A percentile compares a stretch with the other conserved stretches of the same genome.
phyloP scores from a whole-genome alignment of 2,329 filamentous ascomycete species.

The Dactylellina parvicollis region DNA sequence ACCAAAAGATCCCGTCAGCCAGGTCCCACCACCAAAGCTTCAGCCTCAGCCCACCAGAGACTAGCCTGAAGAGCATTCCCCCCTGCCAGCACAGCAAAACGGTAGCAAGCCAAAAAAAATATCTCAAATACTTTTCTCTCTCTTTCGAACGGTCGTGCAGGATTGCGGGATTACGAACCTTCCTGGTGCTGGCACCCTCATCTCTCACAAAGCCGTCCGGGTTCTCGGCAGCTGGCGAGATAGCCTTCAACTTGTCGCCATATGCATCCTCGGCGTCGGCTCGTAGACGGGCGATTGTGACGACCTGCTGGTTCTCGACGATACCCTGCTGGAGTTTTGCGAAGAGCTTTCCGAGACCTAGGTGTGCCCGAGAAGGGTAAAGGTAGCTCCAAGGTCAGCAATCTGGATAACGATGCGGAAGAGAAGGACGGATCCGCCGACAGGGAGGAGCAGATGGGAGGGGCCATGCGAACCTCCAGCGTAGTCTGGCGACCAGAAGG shows the following conservation, averaged over 20 bases:
- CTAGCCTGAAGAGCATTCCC: slow-evolving; percentile 12
- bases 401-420: slow-evolving; percentile 17
- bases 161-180: slow-evolving; percentile 68
- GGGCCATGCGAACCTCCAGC: slow-evolving; percentile 75
- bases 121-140: slow-evolving; percentile 18
- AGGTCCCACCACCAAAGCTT: slow-evolving; percentile 37
- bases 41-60: slow-evolving; percentile 51
- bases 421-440: slow-evolving; percentile 27
- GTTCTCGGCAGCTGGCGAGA: slow-evolving; percentile 83
- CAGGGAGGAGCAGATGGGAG: neutral
- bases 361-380: slow-evolving; percentile 9
- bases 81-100: slow-evolving; percentile 36
- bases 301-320: slow-evolving; percentile 90
- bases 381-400: slow-evolving; percentile 30
- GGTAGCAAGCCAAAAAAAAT: neutral
- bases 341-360: slow-evolving; percentile 90
- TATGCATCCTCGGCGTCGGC: slow-evolving; percentile 95
- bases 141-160: neutral
- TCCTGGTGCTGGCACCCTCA: slow-evolving; percentile 93
- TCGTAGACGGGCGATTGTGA: slow-evolving; percentile 90
- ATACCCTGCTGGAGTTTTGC: slow-evolving; percentile 96
- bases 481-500: slow-evolving; percentile 98
- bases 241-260: slow-evolving; percentile 80
- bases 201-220: slow-evolving; percentile 85
- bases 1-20: slow-evolving; percentile 46